Percentiles rank a stretch among this genome's conserved stretches.
These are phyloP conservation scores for Aspergillus latus DNA, from an alignment of 2,329 filamentous ascomycete species.

Conservation along the genomic window DNA sequence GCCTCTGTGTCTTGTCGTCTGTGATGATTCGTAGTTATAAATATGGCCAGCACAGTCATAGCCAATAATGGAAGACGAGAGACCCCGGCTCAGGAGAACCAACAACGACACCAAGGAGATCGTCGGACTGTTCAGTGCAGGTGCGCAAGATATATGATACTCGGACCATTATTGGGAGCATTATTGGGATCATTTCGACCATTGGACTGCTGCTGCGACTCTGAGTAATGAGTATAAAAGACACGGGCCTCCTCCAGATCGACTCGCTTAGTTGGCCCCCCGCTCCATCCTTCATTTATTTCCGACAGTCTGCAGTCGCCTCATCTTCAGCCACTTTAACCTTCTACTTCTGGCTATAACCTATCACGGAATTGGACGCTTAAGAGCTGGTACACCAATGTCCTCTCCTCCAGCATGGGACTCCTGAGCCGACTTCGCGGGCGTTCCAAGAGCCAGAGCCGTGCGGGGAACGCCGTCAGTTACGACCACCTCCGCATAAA, in stretches of 20 bases:
- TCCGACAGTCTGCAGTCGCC: conserved; percentile 7
- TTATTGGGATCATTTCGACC: no score
- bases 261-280: conserved; percentile 11
- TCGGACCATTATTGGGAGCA: background rate
- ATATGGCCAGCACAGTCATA: background rate
- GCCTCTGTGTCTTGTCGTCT: conserved; percentile 4
- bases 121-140: background rate
- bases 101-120: background rate
- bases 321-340: conserved; percentile 1
- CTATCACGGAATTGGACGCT: conserved; percentile 4
- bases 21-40: conserved; percentile 14
- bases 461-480: conserved; percentile 28
- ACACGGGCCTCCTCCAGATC: background rate
- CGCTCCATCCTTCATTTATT: conserved; percentile 11
- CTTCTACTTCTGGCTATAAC: background rate
- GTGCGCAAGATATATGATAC: background rate
- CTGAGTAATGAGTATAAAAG: background rate
- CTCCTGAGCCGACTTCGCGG: conserved; percentile 32
- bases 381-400: background rate
- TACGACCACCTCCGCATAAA: conserved; percentile 23
- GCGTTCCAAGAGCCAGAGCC: conserved; percentile 29
- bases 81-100: background rate
- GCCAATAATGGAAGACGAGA: background rate
- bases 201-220: background rate
- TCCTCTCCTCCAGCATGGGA: conserved; percentile 27